Evolutionary conservation across 2,329 filamentous ascomycete genomes (phyloP), one percentile per base, ranked within the genome.

Genomic region (Aureobasidium sp.): DNA sequence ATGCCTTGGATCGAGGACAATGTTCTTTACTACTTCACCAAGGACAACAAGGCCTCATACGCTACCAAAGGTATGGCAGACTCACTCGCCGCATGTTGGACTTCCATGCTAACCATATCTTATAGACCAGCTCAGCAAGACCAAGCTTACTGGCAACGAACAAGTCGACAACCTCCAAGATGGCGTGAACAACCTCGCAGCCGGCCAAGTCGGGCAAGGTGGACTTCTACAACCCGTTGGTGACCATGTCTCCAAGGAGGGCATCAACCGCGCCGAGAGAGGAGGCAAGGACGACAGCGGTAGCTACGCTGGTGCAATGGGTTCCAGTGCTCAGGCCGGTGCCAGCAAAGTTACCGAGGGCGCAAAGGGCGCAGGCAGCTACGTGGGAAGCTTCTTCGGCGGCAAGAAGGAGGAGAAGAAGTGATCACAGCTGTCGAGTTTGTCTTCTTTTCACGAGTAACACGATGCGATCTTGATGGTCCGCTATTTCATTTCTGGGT

Each of bases 1-100:
- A 81, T 89, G 71, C 88, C 88, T 0, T 90, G 88, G 87, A 77
- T 90, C 61, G 87, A 91, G 73, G 88, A 91, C 72, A 29, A 45
- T 63, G 89, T 89, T 71, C 80, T 91, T 30, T 79, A 80, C 58
- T 90, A 83, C 79, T 90, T 90, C 73, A 88, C 86, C 68, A 87
- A 86, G 65, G 86, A 90, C 70, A 91, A 91, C 79, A 90, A 91
- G 75, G 82, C 86, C 5, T 86, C 82, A 70, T 90, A 90, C 68
- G 78, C 83, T 6, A 81, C 86, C 1, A 89, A 87, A 74, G 81
- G 87, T 89, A 72, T 37, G 76, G 72, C 42, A 30, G 3, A 27
- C 27, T 50, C 14, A 14, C 37, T 6, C 21, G 11, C n/a, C 9
- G 8, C n/a, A 25, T 9, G 30, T 8, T 14, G 41, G 47, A 37